Conservation (phyloP, 169 alveolate species). For the Eimeria maxima region DNA sequence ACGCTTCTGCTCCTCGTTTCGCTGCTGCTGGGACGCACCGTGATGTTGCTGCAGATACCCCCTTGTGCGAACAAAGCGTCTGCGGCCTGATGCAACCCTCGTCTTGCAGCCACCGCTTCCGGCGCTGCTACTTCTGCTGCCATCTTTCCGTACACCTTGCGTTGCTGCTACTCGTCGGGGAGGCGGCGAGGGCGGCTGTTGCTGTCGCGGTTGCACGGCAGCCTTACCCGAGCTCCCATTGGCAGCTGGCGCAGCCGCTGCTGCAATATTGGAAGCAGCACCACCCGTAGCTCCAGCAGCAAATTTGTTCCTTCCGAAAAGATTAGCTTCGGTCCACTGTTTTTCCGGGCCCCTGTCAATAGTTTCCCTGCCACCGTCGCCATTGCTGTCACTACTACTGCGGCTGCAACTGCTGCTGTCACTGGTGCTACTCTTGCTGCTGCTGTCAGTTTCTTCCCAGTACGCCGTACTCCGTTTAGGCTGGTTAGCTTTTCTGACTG, state of each 20-base stretch:
- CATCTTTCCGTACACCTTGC: slow-evolving; percentile 20
- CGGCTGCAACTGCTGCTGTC: slow-evolving; percentile 51
- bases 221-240: slow-evolving; percentile 15
- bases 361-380: slow-evolving; percentile 31
- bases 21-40: slow-evolving; percentile 31
- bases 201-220: slow-evolving; percentile 38
- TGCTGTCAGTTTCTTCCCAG: slow-evolving; percentile 67
- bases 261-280: neutral
- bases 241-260: neutral
- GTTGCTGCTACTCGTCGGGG: slow-evolving; percentile 55
- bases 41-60: slow-evolving; percentile 61
- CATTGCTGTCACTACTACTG: slow-evolving; percentile 34
- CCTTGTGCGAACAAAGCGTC: slow-evolving; percentile 60
- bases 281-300: slow-evolving; percentile 34
- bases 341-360: slow-evolving; percentile 26
- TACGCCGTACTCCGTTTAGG: slow-evolving; percentile 36
- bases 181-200: slow-evolving; percentile 54
- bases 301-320: neutral
- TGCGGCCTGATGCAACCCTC: slow-evolving; percentile 38
- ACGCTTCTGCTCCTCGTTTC: slow-evolving; percentile 60
- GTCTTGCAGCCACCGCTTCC: slow-evolving; percentile 42
- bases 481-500: neutral
- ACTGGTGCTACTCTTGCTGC: slow-evolving; percentile 57
- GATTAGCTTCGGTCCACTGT: slow-evolving; percentile 5
- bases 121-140: slow-evolving; percentile 57